phyloP scores from a whole-genome alignment of 352 stramenopile species.

The Globisporangium rhizosaccharum region DNA sequence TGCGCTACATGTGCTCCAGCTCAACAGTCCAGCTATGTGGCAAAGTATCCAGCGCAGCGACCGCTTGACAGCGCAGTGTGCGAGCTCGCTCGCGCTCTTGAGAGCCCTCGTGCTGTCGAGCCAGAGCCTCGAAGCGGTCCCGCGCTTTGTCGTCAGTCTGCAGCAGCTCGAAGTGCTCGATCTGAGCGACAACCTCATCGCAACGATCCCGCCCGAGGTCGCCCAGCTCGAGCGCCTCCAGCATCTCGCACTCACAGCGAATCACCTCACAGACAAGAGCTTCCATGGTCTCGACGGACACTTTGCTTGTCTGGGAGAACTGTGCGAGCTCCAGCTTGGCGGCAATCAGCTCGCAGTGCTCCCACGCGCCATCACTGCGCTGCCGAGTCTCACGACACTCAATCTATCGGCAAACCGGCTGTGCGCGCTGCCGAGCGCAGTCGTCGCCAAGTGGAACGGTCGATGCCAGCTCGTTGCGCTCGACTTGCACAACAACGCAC shows the following conservation, averaged over 20 bases:
- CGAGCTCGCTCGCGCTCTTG: conserved; percentile 5
- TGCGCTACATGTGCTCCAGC: conserved; percentile 15
- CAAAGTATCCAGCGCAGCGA: conserved; percentile 1
- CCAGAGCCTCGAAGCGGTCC: conserved; percentile 20
- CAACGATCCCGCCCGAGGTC: conserved; percentile 12
- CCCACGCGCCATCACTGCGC: conserved; percentile 8
- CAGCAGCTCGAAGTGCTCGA: conserved; percentile 24
- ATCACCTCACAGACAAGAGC: conserved; percentile 13
- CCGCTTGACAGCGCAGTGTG: conserved; percentile 3
- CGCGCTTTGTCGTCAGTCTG: conserved; percentile 15
- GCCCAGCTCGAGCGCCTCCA: conserved; percentile 12
- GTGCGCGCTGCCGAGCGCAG: conserved; percentile 7
- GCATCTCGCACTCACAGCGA: conserved; percentile 17
- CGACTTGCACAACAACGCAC: conserved; percentile 36
- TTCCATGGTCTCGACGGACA: conserved; percentile 5
- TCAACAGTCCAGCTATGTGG: conserved; percentile 10
- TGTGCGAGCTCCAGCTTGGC: conserved; percentile 24
- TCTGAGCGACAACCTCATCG: conserved; percentile 29
- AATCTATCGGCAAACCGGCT: conserved; percentile 38
- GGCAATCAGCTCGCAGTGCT: conserved; percentile 24
- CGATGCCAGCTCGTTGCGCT: conserved; percentile 19
- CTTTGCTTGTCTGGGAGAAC: conserved; percentile 10
- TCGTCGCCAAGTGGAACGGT: conserved; percentile 18
- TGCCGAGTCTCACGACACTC: conserved; percentile 21
- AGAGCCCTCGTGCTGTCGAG: conserved; percentile 14